A percentile compares a stretch with the other conserved stretches of the same genome.
Conservation (phyloP, 495 filamentous ascomycete species). For the Hyaloscypha finlandica region DNA sequence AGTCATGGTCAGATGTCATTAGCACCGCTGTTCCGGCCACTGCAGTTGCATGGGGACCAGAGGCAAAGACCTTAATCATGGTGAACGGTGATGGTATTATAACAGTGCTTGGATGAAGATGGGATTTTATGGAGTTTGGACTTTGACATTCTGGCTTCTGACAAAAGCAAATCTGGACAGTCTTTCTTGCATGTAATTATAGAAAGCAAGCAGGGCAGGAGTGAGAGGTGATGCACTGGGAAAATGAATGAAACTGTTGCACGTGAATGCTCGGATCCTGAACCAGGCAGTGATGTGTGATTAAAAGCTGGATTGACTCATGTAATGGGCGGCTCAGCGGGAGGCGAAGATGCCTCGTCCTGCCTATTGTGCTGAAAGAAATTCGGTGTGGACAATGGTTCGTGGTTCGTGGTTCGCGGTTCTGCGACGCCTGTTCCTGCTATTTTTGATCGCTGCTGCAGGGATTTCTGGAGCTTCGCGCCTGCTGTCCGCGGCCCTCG, state of each 20-base stretch:
- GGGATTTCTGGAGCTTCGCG: neutral
- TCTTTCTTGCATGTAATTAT: constrained; percentile 33
- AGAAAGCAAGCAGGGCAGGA: constrained; percentile 21
- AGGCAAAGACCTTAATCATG: constrained; percentile 71
- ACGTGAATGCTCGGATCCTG: neutral
- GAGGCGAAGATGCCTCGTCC: neutral
- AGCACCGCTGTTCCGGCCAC: constrained; percentile 71
- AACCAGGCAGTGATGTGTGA: neutral
- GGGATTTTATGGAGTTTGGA: constrained; percentile 28
- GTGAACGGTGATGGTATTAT: constrained; percentile 74
- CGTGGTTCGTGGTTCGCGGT: neutral
- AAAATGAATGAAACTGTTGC: neutral
- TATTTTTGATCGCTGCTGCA: neutral
- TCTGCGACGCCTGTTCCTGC: neutral
- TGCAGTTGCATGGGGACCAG: constrained; percentile 73
- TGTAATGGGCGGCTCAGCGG: neutral
- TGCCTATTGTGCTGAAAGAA: neutral
- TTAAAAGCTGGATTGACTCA: neutral
- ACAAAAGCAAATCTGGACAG: constrained; percentile 25
- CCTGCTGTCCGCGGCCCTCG: neutral
- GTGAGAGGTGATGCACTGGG: neutral
- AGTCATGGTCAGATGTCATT: constrained; percentile 87
- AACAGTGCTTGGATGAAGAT: constrained; percentile 30
- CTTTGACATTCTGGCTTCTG: constrained; percentile 18
- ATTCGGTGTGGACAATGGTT: neutral